Base-by-base conservation (phyloP, 2,329 filamentous ascomycete genomes). In the Purpureocillium lavendulum region DNA sequence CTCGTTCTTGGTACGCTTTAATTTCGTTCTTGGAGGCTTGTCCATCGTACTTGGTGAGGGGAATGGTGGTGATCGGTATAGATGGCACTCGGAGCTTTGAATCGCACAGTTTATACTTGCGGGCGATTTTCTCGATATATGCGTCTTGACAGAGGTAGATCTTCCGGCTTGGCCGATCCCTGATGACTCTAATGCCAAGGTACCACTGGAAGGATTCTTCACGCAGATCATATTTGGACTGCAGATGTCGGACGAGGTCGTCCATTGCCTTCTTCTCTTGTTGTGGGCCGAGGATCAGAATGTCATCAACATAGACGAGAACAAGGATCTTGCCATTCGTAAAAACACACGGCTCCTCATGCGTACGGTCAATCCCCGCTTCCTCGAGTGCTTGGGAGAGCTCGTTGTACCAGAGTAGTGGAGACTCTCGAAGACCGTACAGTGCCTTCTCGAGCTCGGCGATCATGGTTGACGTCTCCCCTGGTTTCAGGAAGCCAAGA, bases 141-240 rank as follows among this genome's bases (percentile, higher is more conserved):
- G 26, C 15, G 13, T 35, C 26, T 12, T 40, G 21, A 14, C 32
- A 30, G 3, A 40, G 32, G 8, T 18, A 40, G 13, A 35, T 30
- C 30, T 24, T 35, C 6, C 12, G 31, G 6, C 4, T 15, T 12
- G 21, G n/a, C 11, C 29, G 18, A 35, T 40, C 30, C 13, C 33
- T 7, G 15, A 40, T 29, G 30, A 40, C 29, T 16, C 33, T 35
- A 29, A 40, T 35, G 32, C 38, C 30, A 18, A 40, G 33, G 26
- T 35, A 40, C 38, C 33, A 40, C 3, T 30, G 11, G 12, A 40
- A 31, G 7, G 17, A 24, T 35, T 29, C 30, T 26, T 40, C 21
- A 15, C 34, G 34, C 4, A 36, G n/a, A 3, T 36, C 34, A 14
- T 36, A 29, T 12, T 29, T 29, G 7, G 8, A 7, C 12, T 29